phyloP scores from a whole-genome alignment of 441 rosid genomes.

The Raphanus hybrid region DNA sequence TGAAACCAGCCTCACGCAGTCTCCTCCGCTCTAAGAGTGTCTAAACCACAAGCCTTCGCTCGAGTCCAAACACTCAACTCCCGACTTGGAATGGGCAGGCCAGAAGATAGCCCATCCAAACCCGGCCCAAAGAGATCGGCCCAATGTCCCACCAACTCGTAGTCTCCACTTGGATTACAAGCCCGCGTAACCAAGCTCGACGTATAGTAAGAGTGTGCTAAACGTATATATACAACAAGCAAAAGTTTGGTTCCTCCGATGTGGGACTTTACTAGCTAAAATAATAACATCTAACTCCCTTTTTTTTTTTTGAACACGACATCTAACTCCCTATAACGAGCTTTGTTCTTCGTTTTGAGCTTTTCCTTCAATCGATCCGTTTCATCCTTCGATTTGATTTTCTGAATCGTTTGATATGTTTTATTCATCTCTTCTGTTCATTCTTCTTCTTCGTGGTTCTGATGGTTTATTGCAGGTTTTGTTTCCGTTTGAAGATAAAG shows the following conservation, averaged over 20 bases:
- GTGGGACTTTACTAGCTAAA: background rate
- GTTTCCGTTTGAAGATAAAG: too few species aligned
- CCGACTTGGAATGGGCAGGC: conserved; percentile 32
- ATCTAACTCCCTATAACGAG: too few species aligned
- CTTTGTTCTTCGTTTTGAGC: too few species aligned
- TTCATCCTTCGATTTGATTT: too few species aligned
- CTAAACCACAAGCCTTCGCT: conserved; percentile 17
- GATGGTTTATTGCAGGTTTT: too few species aligned
- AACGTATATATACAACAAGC: background rate
- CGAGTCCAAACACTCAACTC: conserved; percentile 16
- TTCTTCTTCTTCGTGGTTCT: too few species aligned
- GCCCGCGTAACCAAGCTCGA: background rate
- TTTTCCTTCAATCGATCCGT: too few species aligned
- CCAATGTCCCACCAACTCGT: background rate
- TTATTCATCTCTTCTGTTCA: too few species aligned
- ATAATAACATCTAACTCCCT: too few species aligned
- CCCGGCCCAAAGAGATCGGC: background rate
- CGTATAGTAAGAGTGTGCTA: background rate
- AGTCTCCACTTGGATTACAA: conserved; percentile 19
- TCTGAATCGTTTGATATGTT: too few species aligned
- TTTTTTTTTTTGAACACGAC: too few species aligned
- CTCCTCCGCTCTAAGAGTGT: conserved; percentile 32
- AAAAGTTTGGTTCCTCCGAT: background rate
- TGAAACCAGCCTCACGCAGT: conserved; percentile 50
- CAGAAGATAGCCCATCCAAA: background rate